A percentile compares a stretch with the other conserved stretches of the same genome.
phyloP scores from a whole-genome alignment of 2,329 filamentous ascomycete species.

The Aphanocladium album region DNA sequence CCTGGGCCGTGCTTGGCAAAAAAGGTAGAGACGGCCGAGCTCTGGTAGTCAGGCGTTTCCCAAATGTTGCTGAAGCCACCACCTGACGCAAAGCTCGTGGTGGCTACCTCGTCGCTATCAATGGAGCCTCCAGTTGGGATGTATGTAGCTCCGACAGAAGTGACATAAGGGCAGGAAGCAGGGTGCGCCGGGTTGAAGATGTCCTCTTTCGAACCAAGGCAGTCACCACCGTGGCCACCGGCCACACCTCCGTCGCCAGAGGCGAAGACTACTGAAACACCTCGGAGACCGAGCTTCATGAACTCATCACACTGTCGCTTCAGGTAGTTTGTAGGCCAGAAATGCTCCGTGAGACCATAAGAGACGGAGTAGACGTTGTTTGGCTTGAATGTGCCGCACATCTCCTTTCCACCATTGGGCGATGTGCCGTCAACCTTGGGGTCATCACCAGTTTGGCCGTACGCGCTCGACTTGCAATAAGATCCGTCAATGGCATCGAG shows the following conservation, averaged over 20 bases:
- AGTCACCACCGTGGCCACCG: conserved; percentile 16
- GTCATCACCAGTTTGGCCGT: conserved; percentile 14
- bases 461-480: conserved; percentile 42
- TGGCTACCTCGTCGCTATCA: conserved; percentile 40
- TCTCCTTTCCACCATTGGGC: neutral
- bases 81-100: conserved; percentile 33
- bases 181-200: conserved; percentile 30
- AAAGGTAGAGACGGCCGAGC: conserved; percentile 28
- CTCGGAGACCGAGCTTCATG: conserved; percentile 41
- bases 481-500: conserved; percentile 44
- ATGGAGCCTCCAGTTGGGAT: conserved; percentile 35
- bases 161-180: conserved; percentile 40
- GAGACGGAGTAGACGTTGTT: conserved; percentile 34
- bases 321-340: conserved; percentile 42
- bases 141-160: conserved; percentile 47
- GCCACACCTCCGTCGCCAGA: conserved; percentile 37
- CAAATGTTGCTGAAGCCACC: conserved; percentile 37
- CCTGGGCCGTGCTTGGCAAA: conserved; percentile 31
- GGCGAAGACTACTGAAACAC: conserved; percentile 35
- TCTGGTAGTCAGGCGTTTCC: conserved; percentile 41
- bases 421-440: neutral
- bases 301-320: conserved; percentile 38
- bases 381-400: conserved; percentile 21
- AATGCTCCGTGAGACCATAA: conserved; percentile 43
- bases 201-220: conserved; percentile 10